Evolutionary conservation across 164 flowering plant species (phyloP), one percentile per base, ranked within the genome.

Genomic region (Magnolia changhungtana): DNA sequence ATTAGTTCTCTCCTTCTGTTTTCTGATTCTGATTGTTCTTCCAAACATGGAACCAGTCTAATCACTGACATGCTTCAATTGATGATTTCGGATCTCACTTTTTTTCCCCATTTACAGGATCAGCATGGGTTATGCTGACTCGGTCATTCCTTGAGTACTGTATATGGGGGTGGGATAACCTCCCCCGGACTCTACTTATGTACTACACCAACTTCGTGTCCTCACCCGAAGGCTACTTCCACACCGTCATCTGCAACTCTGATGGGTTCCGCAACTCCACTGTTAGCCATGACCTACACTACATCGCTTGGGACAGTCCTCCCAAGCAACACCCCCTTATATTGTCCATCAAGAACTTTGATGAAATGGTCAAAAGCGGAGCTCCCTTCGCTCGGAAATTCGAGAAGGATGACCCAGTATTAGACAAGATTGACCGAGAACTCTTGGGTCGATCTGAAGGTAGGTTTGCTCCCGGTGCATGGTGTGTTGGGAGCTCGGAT

Each of bases 291-390:
- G 99, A 96, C 81, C 94, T 96, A 18, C 99, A 96, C 85, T 96
- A 92, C 84, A 96, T 96, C 75, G 95, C 98, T 49, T 96, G 99
- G 99, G 99, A 94, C 88, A 89, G 23, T 80, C 99, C 99, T 79
- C 99, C 99, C 0, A 96, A 91, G 85, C 99, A 96, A 82, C 99
- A 96, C 77, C 99, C 99, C 4, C 77, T 77, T 63, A 64, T 85
- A 8, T 82, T 94, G 75, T 74, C 98, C 1, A 82, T 85, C 71
- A 92, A 90, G 78, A 93, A 96, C 77, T 91, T 88, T 61, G 82
- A 84, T 61, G 83, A 88, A 63, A 94, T 96, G 97, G 94, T 96
- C 3, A 79, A 90, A 77, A 91, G 98, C 80, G 91, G 93, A 7
- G 97, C 99, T 0, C 90, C 95, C 11, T 96, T 96, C 85, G 99